phyloP scores from a whole-genome alignment of 1,139 yeast species.

The Kluyveromyces marxianus region DNA sequence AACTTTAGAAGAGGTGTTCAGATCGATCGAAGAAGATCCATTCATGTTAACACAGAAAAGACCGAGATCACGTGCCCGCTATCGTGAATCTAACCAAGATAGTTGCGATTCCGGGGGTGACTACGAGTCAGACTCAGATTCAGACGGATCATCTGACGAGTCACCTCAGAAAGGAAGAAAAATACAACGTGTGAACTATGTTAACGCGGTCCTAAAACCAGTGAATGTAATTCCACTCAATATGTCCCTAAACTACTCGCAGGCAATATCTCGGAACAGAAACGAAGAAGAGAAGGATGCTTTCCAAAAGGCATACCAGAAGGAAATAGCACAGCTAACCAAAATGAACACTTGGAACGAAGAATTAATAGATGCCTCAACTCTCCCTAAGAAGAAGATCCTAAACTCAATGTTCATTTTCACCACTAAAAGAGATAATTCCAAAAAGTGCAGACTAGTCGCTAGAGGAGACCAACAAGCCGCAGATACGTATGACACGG shows the following conservation, averaged over 20 bases:
- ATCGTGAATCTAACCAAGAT: not conserved
- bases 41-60: not conserved
- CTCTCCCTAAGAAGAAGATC: slow-evolving; percentile 2
- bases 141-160: not conserved
- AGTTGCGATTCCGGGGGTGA: not conserved
- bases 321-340: slow-evolving; percentile 7
- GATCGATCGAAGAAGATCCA: not conserved
- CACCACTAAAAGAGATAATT: slow-evolving; percentile 11
- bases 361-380: not conserved
- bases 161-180: not conserved
- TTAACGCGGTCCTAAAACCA: not conserved
- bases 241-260: slow-evolving; percentile 4
- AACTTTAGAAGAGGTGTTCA: not conserved
- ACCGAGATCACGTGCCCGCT: not conserved
- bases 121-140: not conserved
- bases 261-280: slow-evolving; percentile 6
- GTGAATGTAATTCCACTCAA: not conserved
- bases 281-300: not conserved
- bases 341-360: slow-evolving; percentile 10
- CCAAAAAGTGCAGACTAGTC: slow-evolving; percentile 10
- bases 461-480: slow-evolving; percentile 13
- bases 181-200: not conserved
- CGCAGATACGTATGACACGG: slow-evolving; percentile 8
- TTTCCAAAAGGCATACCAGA: slow-evolving; percentile 5
- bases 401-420: slow-evolving; percentile 11